Evolutionary conservation across 805 yeast species (phyloP), one percentile per base, ranked within the genome.

Genomic region (Wickerhamiella sorbophila): DNA sequence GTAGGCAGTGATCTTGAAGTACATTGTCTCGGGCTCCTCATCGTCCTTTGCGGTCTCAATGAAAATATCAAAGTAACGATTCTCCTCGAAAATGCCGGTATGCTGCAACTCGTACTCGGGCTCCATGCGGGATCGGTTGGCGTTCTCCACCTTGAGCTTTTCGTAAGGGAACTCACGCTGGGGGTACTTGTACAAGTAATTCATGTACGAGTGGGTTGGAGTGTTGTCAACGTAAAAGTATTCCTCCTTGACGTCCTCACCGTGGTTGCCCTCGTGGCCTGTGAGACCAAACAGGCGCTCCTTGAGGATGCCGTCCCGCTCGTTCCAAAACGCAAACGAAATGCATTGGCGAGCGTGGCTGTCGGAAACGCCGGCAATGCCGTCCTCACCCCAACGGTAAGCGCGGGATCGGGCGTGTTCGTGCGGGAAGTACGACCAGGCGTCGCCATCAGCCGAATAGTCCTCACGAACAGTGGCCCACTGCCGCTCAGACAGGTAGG

Each of bases 331-430:
- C 2, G 87, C 94, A 66, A 86, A 67, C n/a, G 81, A 71, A 51
- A 83, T 60, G 57, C 88, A 79, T 26, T 83, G 64, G 50, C 73
- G 60, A 56, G 83, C 95, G 55, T 80, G 85, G 47, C 81, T 74
- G 57, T 86, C 96, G 47, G 82, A 73, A 17, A 83, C 79, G 39
- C 96, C 96, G 9, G 88, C 93, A 51, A 86, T 64, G 2, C 96
- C 96, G 58, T 86, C 95, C 59, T 87, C 96, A 33, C 95, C 94
- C 96, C 96, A 86, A 35, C 96, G 69, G 58, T 81, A 86, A 12
- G 83, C 74, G 49, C 96, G 66, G 18, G 86, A 73, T 45, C 75
- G 69, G 1, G 93, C 79, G 46, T 83, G 85, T 45, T 83, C 93
- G 58, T 84, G 85, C 5, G 93, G 83, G 61, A 86, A 86, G 51